Evolutionary conservation across 768 basidiomycete genomes (phyloP).

Genomic region (Termitomyces bulborhizus): DNA sequence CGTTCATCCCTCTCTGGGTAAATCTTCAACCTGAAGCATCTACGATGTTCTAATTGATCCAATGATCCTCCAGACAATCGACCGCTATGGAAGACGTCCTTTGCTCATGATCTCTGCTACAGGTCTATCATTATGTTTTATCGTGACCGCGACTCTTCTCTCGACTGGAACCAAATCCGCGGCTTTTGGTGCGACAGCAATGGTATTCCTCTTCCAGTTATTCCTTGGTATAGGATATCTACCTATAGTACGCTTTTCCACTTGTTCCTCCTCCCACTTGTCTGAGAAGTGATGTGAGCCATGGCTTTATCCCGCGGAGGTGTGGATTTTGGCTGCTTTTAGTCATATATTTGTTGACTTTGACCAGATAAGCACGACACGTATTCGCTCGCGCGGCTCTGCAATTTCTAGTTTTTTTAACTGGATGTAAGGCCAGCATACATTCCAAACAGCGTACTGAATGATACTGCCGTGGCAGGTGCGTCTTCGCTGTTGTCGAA

Average conservation of each 20-base stretch:
- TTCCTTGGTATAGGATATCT: slow-evolving; percentile 33
- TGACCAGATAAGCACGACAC: slow-evolving; percentile 28
- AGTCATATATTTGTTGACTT: background rate
- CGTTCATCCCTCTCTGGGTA: slow-evolving; percentile 34
- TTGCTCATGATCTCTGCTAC: slow-evolving; percentile 31
- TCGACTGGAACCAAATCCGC: slow-evolving; percentile 27
- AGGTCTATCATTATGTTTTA: slow-evolving; percentile 31
- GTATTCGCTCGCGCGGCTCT: slow-evolving; percentile 28
- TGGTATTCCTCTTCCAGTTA: slow-evolving; percentile 36
- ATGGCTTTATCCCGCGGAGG: slow-evolving; percentile 31
- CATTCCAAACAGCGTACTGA: background rate
- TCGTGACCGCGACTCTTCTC: slow-evolving; percentile 27
- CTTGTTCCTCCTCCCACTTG: background rate
- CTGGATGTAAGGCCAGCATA: slow-evolving; percentile 20
- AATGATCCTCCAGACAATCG: slow-evolving; percentile 24
- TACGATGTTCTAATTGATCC: background rate
- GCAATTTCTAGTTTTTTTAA: slow-evolving; percentile 28
- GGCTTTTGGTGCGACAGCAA: slow-evolving; percentile 30
- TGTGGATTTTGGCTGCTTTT: background rate
- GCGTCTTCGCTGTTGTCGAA: slow-evolving; percentile 33
- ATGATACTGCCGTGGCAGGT: slow-evolving; percentile 11
- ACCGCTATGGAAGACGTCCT: slow-evolving; percentile 31
- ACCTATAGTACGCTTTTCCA: slow-evolving; percentile 24
- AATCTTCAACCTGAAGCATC: background rate
- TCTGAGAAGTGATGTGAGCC: slow-evolving; percentile 10